Evolutionary conservation across 352 stramenopile species (phyloP), one percentile per base, ranked within the genome.

Genomic region (Globisporangium rhizosaccharum): DNA sequence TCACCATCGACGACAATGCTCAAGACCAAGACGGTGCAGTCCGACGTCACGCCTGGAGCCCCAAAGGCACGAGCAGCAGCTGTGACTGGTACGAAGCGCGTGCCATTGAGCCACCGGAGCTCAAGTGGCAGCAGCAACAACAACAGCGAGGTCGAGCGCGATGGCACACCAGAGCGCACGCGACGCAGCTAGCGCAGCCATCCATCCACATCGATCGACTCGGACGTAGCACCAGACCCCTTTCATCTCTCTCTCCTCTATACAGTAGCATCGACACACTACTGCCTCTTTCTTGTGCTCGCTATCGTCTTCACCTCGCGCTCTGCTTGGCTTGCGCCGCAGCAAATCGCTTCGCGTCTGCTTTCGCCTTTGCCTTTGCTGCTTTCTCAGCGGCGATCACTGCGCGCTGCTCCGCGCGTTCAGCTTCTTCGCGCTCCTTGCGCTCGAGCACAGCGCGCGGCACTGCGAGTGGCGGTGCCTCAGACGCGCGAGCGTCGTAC

Each of bases 371-470:
- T 20, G 65, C 62, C 58, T 72, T 67, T n/a, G 42, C 37, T 2
- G 41, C 50, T 44, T 75, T 62, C 30, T 67, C 65, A 0, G 53
- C 61, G 15, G 65, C 61, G 11, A 66, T 59, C 57, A 76, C 71
- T 20, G 54, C 59, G 23, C 51, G 53, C 20, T 57, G 61, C 53
- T 76, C 72, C 15, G 56, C 48, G 33, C 75, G 80, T 36, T 85
- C 75, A 4, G 62, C 66, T 28, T 84, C 72, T 28, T 76, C 67
- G 56, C 82, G 73, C 45, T 79, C 74, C 56, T 82, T 79, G 30
- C 77, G 79, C 58, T 87, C 75, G 42, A 65, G 59, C 53, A 89
- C 75, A 23, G 80, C 71, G 23, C 84, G 57, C 20, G 77, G 76
- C 26, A 86, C 67, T 25, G 73, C 63, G 36, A 87, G 65, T 20